phyloP scores from a whole-genome alignment of 2,329 filamentous ascomycete species.

The Tolypocladium paradoxum region DNA sequence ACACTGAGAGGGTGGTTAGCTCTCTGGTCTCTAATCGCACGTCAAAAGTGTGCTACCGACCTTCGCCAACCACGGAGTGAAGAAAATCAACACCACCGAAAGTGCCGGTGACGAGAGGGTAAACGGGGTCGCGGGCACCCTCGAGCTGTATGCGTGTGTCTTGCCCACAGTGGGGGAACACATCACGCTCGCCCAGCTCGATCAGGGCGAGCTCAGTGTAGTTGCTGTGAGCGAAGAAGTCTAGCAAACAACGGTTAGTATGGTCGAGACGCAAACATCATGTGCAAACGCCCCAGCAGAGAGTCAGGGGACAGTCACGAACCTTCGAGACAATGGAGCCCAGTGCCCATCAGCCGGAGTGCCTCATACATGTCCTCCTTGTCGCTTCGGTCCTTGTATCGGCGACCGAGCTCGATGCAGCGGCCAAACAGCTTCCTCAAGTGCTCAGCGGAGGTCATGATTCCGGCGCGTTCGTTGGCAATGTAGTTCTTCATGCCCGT shows the following conservation, averaged over 20 bases:
- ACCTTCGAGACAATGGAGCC: slow-evolving; percentile 79
- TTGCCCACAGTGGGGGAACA: slow-evolving; percentile 82
- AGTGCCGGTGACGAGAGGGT: slow-evolving; percentile 78
- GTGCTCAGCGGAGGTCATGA: slow-evolving; percentile 72
- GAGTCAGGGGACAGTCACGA: slow-evolving; percentile 7
- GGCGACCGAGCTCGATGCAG: slow-evolving; percentile 70
- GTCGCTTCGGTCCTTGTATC: slow-evolving; percentile 47
- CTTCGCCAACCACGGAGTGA: slow-evolving; percentile 68
- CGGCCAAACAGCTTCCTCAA: slow-evolving; percentile 62
- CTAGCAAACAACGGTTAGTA: slow-evolving; percentile 23
- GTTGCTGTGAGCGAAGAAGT: slow-evolving; percentile 90
- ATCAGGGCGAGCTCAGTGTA: slow-evolving; percentile 82
- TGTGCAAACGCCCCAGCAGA: neutral
- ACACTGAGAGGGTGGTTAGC: slow-evolving; percentile 36
- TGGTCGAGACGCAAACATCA: neutral
- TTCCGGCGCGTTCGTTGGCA: slow-evolving; percentile 66
- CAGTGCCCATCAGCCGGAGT: slow-evolving; percentile 76
- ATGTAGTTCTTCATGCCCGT: slow-evolving; percentile 91
- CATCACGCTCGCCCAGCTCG: slow-evolving; percentile 66
- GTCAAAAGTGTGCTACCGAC: slow-evolving; percentile 18
- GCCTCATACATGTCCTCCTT: slow-evolving; percentile 76
- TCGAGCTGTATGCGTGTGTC: slow-evolving; percentile 59
- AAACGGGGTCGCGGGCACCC: slow-evolving; percentile 57
- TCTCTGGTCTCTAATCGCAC: too few relatives aligned
- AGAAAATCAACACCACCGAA: slow-evolving; percentile 93